Evolutionary conservation across 441 rosid species (phyloP), one percentile per base, ranked within the genome.

Genomic region (Codiaeum variegatum): DNA sequence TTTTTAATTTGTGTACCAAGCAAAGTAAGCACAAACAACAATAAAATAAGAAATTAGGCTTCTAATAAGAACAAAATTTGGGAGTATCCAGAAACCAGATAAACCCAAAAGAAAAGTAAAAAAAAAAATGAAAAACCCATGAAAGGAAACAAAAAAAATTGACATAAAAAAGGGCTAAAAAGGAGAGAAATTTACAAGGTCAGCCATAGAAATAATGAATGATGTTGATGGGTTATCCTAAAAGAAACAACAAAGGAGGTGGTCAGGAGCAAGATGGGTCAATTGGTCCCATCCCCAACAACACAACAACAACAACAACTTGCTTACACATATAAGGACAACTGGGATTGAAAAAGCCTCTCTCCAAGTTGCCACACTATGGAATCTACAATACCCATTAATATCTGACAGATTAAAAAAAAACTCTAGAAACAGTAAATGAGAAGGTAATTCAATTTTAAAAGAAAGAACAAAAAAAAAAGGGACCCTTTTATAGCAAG

Each of bases 181-280:
- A 51, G 55, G 8, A 55, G 60, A 4, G 34, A 73, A 79, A 69
- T 71, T 78, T 78, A 73, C 85, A 75, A 67, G 80, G 82, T 75
- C 66, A 76, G 74, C 76, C 86, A 79, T 51, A 80, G 77, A 87
- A 87, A 87, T 82, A 77, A 87, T 75, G 75, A 77, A 58, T 72
- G 93, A 87, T 81, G 85, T 66, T 74, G 87, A 86, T 81, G 86
- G 84, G 76, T 72, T 84, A 84, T 84, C 87, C 73, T 62, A 79
- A 83, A 36, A 67, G 79, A 58, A 80, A 70, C 77, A 72, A 75
- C 66, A 69, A 76, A 76, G 69, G 74, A 42, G 71, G 79, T 52
- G 52, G 58, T 34, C 62, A 59, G 29, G 51, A 42, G 56, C 79
- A 72, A 69, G 76, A 80, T 62, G 78, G 82, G 87, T 77, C 85